phyloP scores from a whole-genome alignment of 148 eudicot species.

The Camellia japonica region DNA sequence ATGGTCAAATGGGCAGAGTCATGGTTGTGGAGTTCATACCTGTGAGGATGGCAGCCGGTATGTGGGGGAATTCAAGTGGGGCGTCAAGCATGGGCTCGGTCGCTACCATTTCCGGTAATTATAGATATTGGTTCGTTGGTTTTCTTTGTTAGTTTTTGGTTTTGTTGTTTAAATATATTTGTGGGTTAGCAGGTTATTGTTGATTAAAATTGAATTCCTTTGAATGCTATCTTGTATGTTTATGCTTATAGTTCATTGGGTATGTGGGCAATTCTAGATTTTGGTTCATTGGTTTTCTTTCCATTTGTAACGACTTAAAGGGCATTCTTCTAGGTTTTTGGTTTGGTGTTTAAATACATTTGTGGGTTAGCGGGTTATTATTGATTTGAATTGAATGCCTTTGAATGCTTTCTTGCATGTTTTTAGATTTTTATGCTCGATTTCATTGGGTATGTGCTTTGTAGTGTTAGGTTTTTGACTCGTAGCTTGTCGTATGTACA shows the following conservation, averaged over 20 bases:
- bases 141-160: too few relatives aligned
- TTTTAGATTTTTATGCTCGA: background rate
- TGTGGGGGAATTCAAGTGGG: constrained; percentile 98
- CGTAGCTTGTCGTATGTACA: background rate
- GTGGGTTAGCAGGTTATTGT: too few relatives aligned
- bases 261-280: background rate
- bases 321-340: background rate
- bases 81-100: constrained; percentile 96
- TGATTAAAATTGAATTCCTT: too few relatives aligned
- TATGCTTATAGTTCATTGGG: too few relatives aligned
- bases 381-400: background rate
- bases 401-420: background rate
- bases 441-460: background rate
- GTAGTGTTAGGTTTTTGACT: background rate
- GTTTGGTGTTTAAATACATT: background rate
- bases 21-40: constrained; percentile 92
- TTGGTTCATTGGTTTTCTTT: constrained; percentile 6
- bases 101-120: constrained; percentile 88
- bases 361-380: background rate
- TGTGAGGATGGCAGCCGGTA: constrained; percentile 94
- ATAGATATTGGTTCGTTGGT: background rate
- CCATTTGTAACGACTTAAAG: constrained; percentile 1
- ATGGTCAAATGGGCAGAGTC: constrained; percentile 96
- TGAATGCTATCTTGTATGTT: too few relatives aligned
- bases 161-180: too few relatives aligned